Conservation (phyloP, 768 basidiomycete genomes). For the Calvatia gigantea region DNA sequence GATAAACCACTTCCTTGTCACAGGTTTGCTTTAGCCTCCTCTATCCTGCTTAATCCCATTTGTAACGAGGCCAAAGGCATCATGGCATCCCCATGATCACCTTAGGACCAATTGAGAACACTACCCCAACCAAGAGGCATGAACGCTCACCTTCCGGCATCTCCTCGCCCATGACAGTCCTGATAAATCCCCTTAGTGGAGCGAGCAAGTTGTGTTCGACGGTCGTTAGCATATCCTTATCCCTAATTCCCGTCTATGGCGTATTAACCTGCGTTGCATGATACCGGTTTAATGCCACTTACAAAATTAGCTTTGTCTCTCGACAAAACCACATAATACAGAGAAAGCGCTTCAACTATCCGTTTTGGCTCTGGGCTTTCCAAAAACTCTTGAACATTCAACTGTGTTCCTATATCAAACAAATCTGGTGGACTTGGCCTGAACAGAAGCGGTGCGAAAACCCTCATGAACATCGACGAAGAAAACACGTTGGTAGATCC, state of each 20-base stretch:
- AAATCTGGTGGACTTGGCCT: conserved; percentile 52
- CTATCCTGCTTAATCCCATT: conserved; percentile 47
- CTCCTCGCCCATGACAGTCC: conserved; percentile 24
- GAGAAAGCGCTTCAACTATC: conserved; percentile 60
- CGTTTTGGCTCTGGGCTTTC: conserved; percentile 57
- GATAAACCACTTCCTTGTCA: no score
- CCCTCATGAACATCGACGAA: conserved; percentile 50
- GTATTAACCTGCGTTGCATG: neutral
- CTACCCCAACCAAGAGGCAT: neutral
- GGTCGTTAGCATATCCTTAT: conserved; percentile 36
- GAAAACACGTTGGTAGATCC: conserved; percentile 41
- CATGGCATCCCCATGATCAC: conserved; percentile 28
- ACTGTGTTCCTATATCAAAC: conserved; percentile 32
- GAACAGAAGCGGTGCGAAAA: conserved; percentile 60
- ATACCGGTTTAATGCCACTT: conserved; percentile 5
- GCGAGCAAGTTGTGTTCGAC: conserved; percentile 42
- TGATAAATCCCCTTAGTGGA: conserved; percentile 38
- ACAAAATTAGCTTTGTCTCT: conserved; percentile 61
- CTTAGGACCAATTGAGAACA: conserved; percentile 2
- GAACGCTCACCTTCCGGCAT: neutral
- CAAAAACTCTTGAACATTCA: conserved; percentile 28
- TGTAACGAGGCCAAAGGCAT: conserved; percentile 43
- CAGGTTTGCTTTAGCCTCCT: conserved; percentile 26
- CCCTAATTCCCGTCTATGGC: conserved; percentile 49
- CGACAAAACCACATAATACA: conserved; percentile 63